These are phyloP conservation scores for Quercus dentata DNA, from an alignment of 306 rosid species.

Conservation along the genomic window DNA sequence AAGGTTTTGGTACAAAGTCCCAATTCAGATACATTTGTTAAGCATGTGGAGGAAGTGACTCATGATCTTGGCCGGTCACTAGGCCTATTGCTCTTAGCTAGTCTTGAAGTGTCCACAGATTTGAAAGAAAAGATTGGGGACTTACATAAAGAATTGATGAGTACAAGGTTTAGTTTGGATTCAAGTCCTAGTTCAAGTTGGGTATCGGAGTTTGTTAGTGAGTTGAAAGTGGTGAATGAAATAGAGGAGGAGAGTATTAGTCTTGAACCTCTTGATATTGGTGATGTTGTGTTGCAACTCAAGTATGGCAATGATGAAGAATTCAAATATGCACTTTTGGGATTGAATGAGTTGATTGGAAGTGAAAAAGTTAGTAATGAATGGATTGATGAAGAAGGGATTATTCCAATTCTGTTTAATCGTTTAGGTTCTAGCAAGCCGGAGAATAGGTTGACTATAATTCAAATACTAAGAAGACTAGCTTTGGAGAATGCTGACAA, in stretches of 20 bases:
- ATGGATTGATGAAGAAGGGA: conserved; percentile 56
- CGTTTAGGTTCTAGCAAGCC: conserved; percentile 60
- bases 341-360: conserved; percentile 48
- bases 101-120: conserved; percentile 52
- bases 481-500: conserved; percentile 40
- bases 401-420: conserved; percentile 51
- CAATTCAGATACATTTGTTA: conserved; percentile 33
- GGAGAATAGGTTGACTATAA: conserved; percentile 36
- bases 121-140: conserved; percentile 52
- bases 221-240: conserved; percentile 43
- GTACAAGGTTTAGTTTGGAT: conserved; percentile 36
- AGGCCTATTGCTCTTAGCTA: conserved; percentile 66
- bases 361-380: conserved; percentile 35
- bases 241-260: conserved; percentile 44
- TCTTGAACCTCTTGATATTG: conserved; percentile 20
- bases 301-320: conserved; percentile 75
- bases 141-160: conserved; percentile 62
- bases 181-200: conserved; percentile 50
- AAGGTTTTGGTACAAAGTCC: conserved; percentile 37
- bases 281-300: conserved; percentile 56
- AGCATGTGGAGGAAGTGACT: conserved; percentile 55
- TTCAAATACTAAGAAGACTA: conserved; percentile 54
- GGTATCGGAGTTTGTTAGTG: conserved; percentile 37
- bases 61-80: conserved; percentile 78
- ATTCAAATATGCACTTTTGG: conserved; percentile 47